Percentiles rank a stretch among this genome's conserved stretches.
Evolutionary conservation across 208 protist species (phyloP).

Genomic region (Wallacemonas sp.): DNA sequence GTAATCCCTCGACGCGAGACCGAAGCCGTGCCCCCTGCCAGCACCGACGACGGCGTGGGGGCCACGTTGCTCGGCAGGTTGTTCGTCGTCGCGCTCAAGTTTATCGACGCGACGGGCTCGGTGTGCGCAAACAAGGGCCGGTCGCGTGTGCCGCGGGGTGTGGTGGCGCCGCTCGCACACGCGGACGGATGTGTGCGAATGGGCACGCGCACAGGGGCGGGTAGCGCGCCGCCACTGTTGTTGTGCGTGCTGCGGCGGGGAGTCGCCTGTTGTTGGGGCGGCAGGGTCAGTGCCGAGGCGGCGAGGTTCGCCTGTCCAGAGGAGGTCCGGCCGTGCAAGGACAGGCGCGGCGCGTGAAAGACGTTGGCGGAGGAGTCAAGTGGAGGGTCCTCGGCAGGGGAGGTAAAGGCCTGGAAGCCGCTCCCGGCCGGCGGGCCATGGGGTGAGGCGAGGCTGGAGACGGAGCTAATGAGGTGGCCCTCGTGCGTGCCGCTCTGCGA

Average conservation of each 20-base stretch:
- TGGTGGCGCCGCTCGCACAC: neutral
- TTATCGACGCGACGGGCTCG: neutral
- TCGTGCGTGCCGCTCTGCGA: slow-evolving; percentile 9
- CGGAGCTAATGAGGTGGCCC: neutral
- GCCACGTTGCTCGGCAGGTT: too few relatives aligned
- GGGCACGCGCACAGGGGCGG: slow-evolving; percentile 5
- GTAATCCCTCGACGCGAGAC: slow-evolving; percentile 3
- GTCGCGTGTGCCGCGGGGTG: slow-evolving; percentile 6
- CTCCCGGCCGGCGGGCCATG: neutral
- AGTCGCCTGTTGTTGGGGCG: neutral
- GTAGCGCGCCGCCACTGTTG: neutral
- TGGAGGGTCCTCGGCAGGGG: neutral
- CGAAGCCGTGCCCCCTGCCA: too few relatives aligned
- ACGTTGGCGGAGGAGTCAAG: neutral
- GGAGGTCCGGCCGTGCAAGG: neutral
- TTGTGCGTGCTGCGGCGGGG: neutral
- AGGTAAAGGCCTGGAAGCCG: neutral
- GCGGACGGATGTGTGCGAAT: neutral
- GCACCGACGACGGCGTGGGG: too few relatives aligned
- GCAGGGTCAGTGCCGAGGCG: neutral
- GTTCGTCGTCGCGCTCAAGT: too few relatives aligned
- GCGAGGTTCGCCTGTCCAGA: neutral
- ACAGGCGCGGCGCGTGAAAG: neutral
- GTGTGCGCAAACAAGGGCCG: neutral
- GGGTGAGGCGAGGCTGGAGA: slow-evolving; percentile 5